Base-by-base conservation (phyloP, 2,329 filamentous ascomycete genomes). In the Lachnum nothofagi region DNA sequence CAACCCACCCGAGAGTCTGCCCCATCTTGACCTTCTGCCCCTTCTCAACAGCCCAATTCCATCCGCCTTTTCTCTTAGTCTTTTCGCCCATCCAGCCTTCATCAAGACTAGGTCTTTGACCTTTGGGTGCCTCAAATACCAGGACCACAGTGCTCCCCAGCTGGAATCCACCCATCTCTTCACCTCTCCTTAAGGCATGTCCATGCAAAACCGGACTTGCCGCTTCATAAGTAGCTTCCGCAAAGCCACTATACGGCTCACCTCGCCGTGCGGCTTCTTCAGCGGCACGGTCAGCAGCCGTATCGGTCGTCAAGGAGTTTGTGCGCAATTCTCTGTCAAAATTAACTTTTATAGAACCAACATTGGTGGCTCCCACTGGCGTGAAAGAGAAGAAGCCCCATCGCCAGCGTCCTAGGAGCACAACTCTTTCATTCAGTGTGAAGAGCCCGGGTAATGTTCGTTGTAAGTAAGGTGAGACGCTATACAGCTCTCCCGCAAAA, bases 161-260 rank as follows among this genome's bases (percentile, higher is more conserved):
- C 72, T 94, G 89, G 71, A 98, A 98, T 0, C 93, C 94, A 46
- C 93, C 93, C 90, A 98, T 97, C 69, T 98, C 93, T 65, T 97
- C 91, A 29, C 93, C 93, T 38, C 87, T 78, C 55, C 84, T 80
- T 47, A 98, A 72, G 1, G 91, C 86, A 65, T 97, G 83, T 2
- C 94, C 93, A 17, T 82, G 81, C 0, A 98, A 75, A 2, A 95
- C 79, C 3, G 76, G 70, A 62, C 87, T 94, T 1, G 91, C 88
- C 14, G 76, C 77, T 39, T 79, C 79, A 64, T 98, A 98, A 2
- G 86, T 91, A 6, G 93, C 94, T 70, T 98, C 93, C 0, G 88
- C 83, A 64, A 91, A 98, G 1, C 93, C 93, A n/a, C 82, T 80
- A 65, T 95, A 95, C 1, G 82, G 78, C 68, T 96, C 88, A 3